Evolutionary conservation across 345 rosid species (phyloP), one percentile per base, ranked within the genome.

Genomic region (Odontarrhena argentea): DNA sequence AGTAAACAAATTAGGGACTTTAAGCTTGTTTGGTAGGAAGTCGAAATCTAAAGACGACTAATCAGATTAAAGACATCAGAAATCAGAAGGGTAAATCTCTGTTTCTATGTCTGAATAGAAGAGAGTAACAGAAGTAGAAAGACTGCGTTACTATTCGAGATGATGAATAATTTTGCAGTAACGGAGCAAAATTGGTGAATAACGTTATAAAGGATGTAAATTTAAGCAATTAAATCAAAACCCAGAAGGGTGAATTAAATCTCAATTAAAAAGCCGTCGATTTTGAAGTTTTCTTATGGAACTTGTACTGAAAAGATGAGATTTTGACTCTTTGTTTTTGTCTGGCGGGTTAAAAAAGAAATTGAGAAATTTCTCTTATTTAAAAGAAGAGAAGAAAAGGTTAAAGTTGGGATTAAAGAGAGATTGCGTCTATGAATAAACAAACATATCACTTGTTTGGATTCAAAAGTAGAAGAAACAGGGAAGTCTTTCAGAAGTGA

Each of bases 181-280:
- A 69, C 67, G 45, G 53, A 69, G 62, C 28, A 22, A 60, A 45
- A 50, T 43, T 38, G 56, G 24, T 37, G 13, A 3, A 48, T 3
- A 55, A 56, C 48, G 42, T 41, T 68, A 10, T 9, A 13, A 44
- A 67, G 11, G 32, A 26, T 32, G 68, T 45, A 52, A 58, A 4
- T 28, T 51, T 38, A 60, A 47, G 50, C 37, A 58, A 44, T 18
- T 12, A 34, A 50, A 47, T 24, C 65, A 73, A 65, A 50, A 73
- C 55, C 48, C 46, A 65, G 41, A 37, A 56, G 70, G 15, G 43
- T 42, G 41, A 4, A 41, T 55, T 12, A 40, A 63, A 55, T 38
- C 43, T 63, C 55, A n/a, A 8, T 28, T 2, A 34, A 24, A 32
- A 50, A 42, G 77, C 55, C 62, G 71, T 66, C 77, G 51, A 25